phyloP scores from a whole-genome alignment of 2,329 filamentous ascomycete species.

The Microascus cirrosus region DNA sequence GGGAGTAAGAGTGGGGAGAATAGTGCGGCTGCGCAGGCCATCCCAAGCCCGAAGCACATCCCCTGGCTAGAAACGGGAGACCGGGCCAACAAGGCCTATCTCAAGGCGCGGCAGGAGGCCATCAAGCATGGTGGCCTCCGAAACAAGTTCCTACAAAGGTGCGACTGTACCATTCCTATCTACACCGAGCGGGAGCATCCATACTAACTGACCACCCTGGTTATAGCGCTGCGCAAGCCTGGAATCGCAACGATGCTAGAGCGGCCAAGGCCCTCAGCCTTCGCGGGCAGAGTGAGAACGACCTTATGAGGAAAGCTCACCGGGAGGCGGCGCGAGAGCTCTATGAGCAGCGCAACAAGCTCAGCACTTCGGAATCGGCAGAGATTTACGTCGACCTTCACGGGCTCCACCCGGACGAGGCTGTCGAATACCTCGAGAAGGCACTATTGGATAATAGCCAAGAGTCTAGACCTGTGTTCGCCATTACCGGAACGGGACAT shows the following conservation, averaged over 20 bases:
- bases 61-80: slow-evolving; percentile 95
- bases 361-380: slow-evolving; percentile 36
- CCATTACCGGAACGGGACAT: slow-evolving; percentile 92
- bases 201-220: background rate
- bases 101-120: slow-evolving; percentile 89
- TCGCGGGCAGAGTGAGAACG: slow-evolving; percentile 91
- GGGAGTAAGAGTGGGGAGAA: slow-evolving; percentile 62
- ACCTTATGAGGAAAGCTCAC: slow-evolving; percentile 93
- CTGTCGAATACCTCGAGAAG: slow-evolving; percentile 83
- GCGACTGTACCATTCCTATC: slow-evolving; percentile 14
- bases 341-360: slow-evolving; percentile 87
- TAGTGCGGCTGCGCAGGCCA: slow-evolving; percentile 69
- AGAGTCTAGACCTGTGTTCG: slow-evolving; percentile 70
- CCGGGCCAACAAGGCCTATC: slow-evolving; percentile 81
- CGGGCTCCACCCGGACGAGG: slow-evolving; percentile 96
- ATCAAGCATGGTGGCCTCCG: slow-evolving; percentile 94
- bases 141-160: slow-evolving; percentile 97
- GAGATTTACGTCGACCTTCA: slow-evolving; percentile 95
- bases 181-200: background rate
- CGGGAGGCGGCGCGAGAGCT: slow-evolving; percentile 84
- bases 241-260: slow-evolving; percentile 95
- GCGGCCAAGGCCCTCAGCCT: slow-evolving; percentile 91
- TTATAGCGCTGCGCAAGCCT: slow-evolving; percentile 81
- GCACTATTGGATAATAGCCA: slow-evolving; percentile 74
- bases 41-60: slow-evolving; percentile 80